Base-by-base conservation (phyloP, 2,329 filamentous ascomycete genomes). In the Fusarium sp. region DNA sequence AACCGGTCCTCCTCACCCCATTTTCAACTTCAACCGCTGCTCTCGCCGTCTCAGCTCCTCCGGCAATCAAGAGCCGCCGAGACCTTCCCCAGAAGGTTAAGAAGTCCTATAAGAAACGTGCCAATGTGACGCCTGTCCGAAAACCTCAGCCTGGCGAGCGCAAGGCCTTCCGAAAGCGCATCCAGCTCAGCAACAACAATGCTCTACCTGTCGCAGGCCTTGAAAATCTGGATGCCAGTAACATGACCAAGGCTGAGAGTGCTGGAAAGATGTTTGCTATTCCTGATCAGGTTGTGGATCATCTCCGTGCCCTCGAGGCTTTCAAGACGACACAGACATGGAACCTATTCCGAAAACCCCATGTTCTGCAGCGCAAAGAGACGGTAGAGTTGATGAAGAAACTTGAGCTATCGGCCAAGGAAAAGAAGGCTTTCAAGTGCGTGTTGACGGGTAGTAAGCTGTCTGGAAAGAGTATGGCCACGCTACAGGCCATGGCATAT, bases 161-260 rank as follows among this genome's bases (percentile, higher is more conserved):
- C 75, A 97, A 95, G 84, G 93, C 94, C 34, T 87, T 94, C 80
- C 91, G 95, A 75, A 98, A 97, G 86, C 91, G 94, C 76, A 94
- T 99, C 78, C 91, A 97, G 68, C 90, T 99, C 69, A 96, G 93
- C 86, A 99, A 98, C 85, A 93, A 94, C 82, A 98, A 98, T 84
- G 96, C 96, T 56, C 85, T 98, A 42, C 90, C 92, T 68, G 92
- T 98, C 13, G 80, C 86, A 30, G 93, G 90, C 17, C 86, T 97
- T 75, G 84, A 87, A 68, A 88, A 92, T 55, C 79, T 97, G 62
- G 87, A 83, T 18, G 80, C 83, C 15, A 85, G 88, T 71, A 88
- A 87, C 48, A 84, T 92, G 83, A 82, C 87, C 24, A 84, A 88
- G 62, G 82, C 84, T 36, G 85, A 86, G 39, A 88, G 89, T 57